These are phyloP conservation scores for Ustilago nuda DNA, from an alignment of 1,284 basidiomycete species.

Conservation along the genomic window DNA sequence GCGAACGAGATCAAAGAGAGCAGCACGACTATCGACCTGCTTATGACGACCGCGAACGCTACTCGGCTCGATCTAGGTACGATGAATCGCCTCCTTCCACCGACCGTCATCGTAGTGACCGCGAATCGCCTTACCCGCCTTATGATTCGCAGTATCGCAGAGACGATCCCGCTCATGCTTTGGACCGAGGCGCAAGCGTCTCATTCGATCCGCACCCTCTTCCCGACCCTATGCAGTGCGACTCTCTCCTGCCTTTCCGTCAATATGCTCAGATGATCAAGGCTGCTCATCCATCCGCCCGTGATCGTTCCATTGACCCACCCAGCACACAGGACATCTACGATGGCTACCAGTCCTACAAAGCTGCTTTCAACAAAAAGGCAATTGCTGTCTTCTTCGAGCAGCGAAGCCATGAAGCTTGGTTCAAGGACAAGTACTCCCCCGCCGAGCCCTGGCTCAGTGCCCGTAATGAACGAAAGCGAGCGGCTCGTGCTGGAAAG, in stretches of 20 bases:
- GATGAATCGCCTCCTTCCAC: constrained; percentile 27
- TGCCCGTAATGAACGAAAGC: constrained; percentile 43
- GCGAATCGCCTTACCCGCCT: constrained; percentile 22
- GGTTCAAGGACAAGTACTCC: constrained; percentile 65
- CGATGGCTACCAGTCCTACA: constrained; percentile 60
- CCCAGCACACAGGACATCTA: constrained; percentile 56
- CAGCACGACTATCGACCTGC: constrained; percentile 33
- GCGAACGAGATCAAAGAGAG: constrained; percentile 36
- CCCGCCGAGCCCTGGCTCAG: constrained; percentile 35
- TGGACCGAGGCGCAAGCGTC: constrained; percentile 9
- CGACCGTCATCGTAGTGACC: constrained; percentile 27
- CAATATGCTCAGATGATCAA: constrained; percentile 54
- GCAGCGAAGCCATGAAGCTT: constrained; percentile 53
- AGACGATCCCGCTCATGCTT: constrained; percentile 13
- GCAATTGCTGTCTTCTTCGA: constrained; percentile 58
- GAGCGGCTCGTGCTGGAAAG: constrained; percentile 51
- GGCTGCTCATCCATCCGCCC: constrained; percentile 48
- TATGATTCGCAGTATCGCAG: constrained; percentile 38
- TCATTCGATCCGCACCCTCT: constrained; percentile 16
- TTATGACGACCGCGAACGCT: constrained; percentile 42
- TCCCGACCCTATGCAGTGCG: constrained; percentile 53
- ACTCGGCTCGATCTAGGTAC: constrained; percentile 38
- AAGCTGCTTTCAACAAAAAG: constrained; percentile 51
- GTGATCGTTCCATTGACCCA: constrained; percentile 46
- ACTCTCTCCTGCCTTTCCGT: constrained; percentile 49